These are phyloP conservation scores for Liriodendron chinense DNA, from an alignment of 164 flowering plant genomes.

Conservation along the genomic window DNA sequence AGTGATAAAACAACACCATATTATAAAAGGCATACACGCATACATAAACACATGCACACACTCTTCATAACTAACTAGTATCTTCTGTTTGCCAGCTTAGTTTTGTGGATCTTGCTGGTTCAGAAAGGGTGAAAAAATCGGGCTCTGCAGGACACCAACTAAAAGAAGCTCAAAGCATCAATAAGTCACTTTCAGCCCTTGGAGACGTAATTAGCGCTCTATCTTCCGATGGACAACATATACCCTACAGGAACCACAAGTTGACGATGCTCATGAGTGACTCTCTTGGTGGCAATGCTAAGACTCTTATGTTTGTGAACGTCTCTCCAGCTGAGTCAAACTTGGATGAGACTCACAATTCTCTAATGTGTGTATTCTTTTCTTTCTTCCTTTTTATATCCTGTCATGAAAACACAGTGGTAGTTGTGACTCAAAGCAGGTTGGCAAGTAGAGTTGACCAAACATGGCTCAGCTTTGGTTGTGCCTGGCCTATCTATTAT, in stretches of 20 bases:
- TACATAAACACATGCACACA: too few relatives aligned
- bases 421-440: not conserved
- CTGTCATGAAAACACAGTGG: not conserved
- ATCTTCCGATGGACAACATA: constrained; percentile 78
- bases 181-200: constrained; percentile 95
- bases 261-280: constrained; percentile 99
- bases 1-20: too few relatives aligned
- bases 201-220: constrained; percentile 97
- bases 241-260: constrained; percentile 95
- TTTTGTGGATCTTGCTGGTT: constrained; percentile 99
- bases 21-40: too few relatives aligned
- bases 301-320: constrained; percentile 95
- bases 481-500: too few relatives aligned
- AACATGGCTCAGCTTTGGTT: too few relatives aligned
- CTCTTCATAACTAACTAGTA: not conserved
- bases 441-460: not conserved
- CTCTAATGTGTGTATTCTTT: constrained; percentile 58
- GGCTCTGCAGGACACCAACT: constrained; percentile 90
- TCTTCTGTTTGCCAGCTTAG: constrained; percentile 69
- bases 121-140: constrained; percentile 95
- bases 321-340: constrained; percentile 96
- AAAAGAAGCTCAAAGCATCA: constrained; percentile 98
- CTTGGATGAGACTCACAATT: constrained; percentile 89
- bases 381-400: not conserved
- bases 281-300: constrained; percentile 98